A percentile compares a stretch with the other conserved stretches of the same genome.
phyloP scores from a whole-genome alignment of 257 asterid genomes.

The Rubia yunnanensis region DNA sequence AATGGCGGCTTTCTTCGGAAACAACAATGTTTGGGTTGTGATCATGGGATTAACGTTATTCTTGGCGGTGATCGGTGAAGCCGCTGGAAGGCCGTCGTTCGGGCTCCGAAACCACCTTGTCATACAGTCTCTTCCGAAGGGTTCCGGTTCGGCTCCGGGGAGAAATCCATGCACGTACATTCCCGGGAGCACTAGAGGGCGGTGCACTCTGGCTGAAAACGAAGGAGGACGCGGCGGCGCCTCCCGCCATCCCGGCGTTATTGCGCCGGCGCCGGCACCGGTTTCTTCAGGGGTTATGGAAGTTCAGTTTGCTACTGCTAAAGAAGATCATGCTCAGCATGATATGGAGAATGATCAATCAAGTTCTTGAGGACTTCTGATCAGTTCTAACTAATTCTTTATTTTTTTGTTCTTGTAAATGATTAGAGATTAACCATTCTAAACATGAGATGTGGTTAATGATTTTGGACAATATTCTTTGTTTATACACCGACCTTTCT shows the following conservation, averaged over 20 bases:
- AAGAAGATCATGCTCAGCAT: not conserved
- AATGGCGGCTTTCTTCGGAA: not conserved
- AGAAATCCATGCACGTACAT: slow-evolving; percentile 49
- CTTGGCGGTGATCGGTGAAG: slow-evolving; percentile 1
- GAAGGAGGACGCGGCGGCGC: slow-evolving; percentile 17
- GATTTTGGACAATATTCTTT: not conserved
- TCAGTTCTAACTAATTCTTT: not conserved
- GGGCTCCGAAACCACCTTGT: slow-evolving; percentile 13
- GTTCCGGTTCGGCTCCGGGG: slow-evolving; percentile 23
- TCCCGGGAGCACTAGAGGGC: slow-evolving; percentile 37
- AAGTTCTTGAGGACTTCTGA: not conserved
- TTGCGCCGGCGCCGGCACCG: not conserved
- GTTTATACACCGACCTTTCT: not conserved
- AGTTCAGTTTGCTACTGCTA: not conserved
- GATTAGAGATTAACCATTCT: not conserved
- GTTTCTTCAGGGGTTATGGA: not conserved
- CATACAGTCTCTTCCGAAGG: slow-evolving; percentile 46
- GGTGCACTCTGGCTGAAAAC: slow-evolving; percentile 29
- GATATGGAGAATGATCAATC: slow-evolving; percentile 1
- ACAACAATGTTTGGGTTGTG: not conserved
- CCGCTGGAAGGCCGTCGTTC: slow-evolving; percentile 23
- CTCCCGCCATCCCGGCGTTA: not conserved
- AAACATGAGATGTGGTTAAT: not conserved
- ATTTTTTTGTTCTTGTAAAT: not conserved
- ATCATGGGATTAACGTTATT: not conserved